Percentiles rank a stretch among this genome's conserved stretches.
These are phyloP conservation scores for Nakazawaea peltata DNA, from an alignment of 805 yeast genomes.

Conservation along the genomic window DNA sequence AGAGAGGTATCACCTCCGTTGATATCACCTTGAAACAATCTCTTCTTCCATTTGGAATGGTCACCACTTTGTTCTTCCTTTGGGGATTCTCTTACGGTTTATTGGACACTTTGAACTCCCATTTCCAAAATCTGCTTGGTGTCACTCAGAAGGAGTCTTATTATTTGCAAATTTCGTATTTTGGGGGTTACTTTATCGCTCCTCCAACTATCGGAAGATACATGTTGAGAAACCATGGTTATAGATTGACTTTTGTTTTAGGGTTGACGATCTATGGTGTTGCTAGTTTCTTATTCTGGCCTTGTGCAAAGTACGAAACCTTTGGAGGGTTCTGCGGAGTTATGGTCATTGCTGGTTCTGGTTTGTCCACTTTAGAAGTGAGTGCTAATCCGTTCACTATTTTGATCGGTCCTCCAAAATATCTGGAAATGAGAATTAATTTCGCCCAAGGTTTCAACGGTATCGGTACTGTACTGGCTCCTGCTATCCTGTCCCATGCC, in stretches of 20 bases:
- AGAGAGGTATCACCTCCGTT: conserved; percentile 11
- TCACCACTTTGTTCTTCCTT: conserved; percentile 11
- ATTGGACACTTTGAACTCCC: conserved; percentile 11
- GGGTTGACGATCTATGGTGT: conserved; percentile 9
- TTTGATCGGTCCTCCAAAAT: conserved; percentile 11
- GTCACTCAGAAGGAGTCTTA: conserved; percentile 9
- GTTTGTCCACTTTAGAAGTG: conserved; percentile 11
- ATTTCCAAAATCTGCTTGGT: conserved; percentile 11
- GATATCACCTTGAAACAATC: conserved; percentile 10
- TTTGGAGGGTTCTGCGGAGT: conserved; percentile 12
- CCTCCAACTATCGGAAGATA: conserved; percentile 10
- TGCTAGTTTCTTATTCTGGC: conserved; percentile 12
- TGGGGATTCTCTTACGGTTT: conserved; percentile 13
- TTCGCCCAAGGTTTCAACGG: conserved; percentile 12
- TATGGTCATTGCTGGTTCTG: conserved; percentile 12
- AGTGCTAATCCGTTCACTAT: conserved; percentile 11
- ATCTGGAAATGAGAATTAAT: conserved; percentile 11
- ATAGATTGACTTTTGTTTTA: conserved; percentile 10
- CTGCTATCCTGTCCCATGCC: conserved; percentile 11
- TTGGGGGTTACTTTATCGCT: conserved; percentile 12
- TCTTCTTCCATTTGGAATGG: conserved; percentile 8
- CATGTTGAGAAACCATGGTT: conserved; percentile 10
- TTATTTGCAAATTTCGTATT: conserved; percentile 11
- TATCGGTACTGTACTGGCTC: conserved; percentile 12
- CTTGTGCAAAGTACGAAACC: conserved; percentile 10